Base-by-base conservation (phyloP, 2,329 filamentous ascomycete genomes). In the Cercospora sp. region DNA sequence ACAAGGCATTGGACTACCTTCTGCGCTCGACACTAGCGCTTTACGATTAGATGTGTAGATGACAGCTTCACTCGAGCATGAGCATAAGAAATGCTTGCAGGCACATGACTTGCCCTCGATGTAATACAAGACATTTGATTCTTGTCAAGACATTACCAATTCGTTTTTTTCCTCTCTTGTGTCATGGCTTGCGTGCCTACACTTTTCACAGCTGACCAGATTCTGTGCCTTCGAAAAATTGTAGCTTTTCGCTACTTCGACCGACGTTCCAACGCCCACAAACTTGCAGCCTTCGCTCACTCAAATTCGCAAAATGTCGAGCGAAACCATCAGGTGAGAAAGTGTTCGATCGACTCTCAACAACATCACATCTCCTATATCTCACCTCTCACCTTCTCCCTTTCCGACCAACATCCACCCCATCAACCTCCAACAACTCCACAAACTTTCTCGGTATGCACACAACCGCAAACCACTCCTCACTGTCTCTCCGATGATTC, bases 41-140 rank as follows among this genome's bases (percentile, higher is more conserved):
- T 59, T 53, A 64, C 36, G 62, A 64, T 59, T 26, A 64, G 42
- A 64, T 59, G 62, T 59, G 62, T 59, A 64, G 51, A 64, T 64
- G 62, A 64, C 28, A 64, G 16, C 18, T 59, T 48, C 31, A 53
- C 16, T 28, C 51, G 23, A 59, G 28, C 31, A 42, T 28, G 28
- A 45, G 62, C 62, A 58, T 26, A 59, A 63, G 59, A 30, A 33
- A 33, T 53, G 62, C 62, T 58, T 48, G 39, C 33, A 30, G 48
- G 48, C 48, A 55, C 30, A 55, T 28, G 48, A 28, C 13, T 28
- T 55, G 48, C 48, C 48, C 23, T 55, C 48, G 48, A 55, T 55
- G 48, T 55, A 55, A 55, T 55, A 55, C 48, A 55, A 55, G 48
- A 55, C 23, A 30, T 55, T 55, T 23, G 13, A 55, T 3, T n/a